Evolutionary conservation across 2,329 filamentous ascomycete genomes (phyloP).

Genomic region (Fusarium sp.): DNA sequence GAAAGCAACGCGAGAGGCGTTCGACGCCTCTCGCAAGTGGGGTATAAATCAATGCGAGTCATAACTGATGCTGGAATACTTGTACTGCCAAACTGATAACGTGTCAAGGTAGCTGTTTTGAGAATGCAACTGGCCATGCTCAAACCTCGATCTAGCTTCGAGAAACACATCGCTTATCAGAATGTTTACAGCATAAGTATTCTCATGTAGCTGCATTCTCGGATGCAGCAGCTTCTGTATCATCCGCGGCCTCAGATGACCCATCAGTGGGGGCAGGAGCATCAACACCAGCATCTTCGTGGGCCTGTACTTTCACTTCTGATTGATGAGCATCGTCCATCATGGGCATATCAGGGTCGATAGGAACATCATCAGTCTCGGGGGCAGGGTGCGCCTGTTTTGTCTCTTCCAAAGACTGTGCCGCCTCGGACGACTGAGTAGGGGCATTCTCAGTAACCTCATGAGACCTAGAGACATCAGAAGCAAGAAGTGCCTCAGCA

Average conservation of each 20-base stretch:
- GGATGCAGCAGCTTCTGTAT: background rate
- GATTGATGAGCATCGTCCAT: slow-evolving; percentile 10
- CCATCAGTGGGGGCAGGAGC: slow-evolving; percentile 12
- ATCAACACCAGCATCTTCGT: slow-evolving; percentile 26
- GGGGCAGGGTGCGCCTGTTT: background rate
- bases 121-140: background rate
- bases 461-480: slow-evolving; percentile 13
- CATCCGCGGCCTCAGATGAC: slow-evolving; percentile 10
- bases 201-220: slow-evolving; percentile 30
- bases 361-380: slow-evolving; percentile 14
- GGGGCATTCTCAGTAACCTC: slow-evolving; percentile 3
- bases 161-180: background rate
- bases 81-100: slow-evolving; percentile 19
- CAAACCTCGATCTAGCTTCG: background rate
- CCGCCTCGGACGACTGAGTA: slow-evolving; percentile 6
- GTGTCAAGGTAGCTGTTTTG: slow-evolving; percentile 1
- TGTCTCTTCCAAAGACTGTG: slow-evolving; percentile 1
- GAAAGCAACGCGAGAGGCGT: slow-evolving; percentile 40
- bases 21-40: slow-evolving; percentile 39
- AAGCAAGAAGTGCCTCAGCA: slow-evolving; percentile 31
- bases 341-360: slow-evolving; percentile 25
- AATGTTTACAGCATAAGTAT: slow-evolving; percentile 10
- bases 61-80: slow-evolving; percentile 37
- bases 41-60: slow-evolving; percentile 48
- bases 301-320: slow-evolving; percentile 18